phyloP scores from a whole-genome alignment of 768 basidiomycete species.

The Mycena pura region DNA sequence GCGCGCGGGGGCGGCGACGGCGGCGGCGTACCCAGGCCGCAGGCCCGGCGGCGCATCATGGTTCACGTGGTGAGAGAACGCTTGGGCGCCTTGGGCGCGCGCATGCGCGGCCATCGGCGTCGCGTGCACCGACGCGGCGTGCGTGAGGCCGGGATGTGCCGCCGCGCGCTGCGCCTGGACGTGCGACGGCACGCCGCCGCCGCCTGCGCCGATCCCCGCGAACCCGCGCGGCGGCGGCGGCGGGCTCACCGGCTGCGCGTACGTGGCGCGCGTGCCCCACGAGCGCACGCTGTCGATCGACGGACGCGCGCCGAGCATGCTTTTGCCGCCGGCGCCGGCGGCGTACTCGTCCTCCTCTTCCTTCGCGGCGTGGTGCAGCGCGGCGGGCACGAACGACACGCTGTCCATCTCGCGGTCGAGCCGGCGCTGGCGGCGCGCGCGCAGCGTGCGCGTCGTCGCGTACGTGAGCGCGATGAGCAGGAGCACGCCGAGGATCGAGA shows the following conservation, averaged over 20 bases:
- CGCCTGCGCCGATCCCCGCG: not conserved
- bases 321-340: not conserved
- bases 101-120: not conserved
- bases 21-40: no score
- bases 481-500: slow-evolving; percentile 73
- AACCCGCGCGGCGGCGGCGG: not conserved
- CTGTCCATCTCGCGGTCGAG: slow-evolving; percentile 70
- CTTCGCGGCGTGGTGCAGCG: not conserved
- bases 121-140: not conserved
- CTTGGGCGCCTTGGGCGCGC: no score
- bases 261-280: not conserved
- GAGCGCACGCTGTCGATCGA: not conserved
- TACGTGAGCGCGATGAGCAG: slow-evolving; percentile 57
- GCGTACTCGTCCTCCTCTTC: not conserved
- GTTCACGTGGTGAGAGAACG: no score
- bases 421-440: slow-evolving; percentile 65
- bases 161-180: not conserved
- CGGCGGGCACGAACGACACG: not conserved
- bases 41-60: no score
- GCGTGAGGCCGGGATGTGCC: not conserved
- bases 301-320: not conserved
- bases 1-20: not conserved
- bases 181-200: not conserved
- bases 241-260: not conserved
- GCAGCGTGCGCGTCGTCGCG: slow-evolving; percentile 56